phyloP scores from a whole-genome alignment of 2,329 filamentous ascomycete species.

The Scortechinia acanthostroma region DNA sequence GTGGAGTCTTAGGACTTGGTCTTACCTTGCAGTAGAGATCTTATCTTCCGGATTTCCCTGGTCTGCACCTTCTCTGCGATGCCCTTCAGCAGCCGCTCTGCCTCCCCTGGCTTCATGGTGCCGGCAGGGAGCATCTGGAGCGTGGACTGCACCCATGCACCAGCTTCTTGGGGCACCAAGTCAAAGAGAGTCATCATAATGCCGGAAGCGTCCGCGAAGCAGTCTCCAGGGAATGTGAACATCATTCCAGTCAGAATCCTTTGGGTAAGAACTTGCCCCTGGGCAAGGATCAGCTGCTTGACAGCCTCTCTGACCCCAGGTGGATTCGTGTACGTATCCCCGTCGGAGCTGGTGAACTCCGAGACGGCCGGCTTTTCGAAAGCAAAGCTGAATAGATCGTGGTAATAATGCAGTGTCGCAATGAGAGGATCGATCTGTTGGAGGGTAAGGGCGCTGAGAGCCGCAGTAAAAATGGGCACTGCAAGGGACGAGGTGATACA shows the following conservation, averaged over 20 bases:
- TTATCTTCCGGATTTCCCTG: slow-evolving; percentile 65
- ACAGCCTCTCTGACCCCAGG: slow-evolving; percentile 62
- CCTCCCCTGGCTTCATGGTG: slow-evolving; percentile 73
- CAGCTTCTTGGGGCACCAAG: slow-evolving; percentile 72
- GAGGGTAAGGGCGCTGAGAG: slow-evolving; percentile 76
- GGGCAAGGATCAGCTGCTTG: slow-evolving; percentile 59
- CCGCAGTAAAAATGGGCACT: slow-evolving; percentile 77
- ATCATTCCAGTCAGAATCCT: slow-evolving; percentile 95
- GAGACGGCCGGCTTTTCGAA: slow-evolving; percentile 65
- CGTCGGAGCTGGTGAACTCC: slow-evolving; percentile 32
- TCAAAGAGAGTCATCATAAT: slow-evolving; percentile 87
- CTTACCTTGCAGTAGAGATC: slow-evolving; percentile 69
- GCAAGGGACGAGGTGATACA: slow-evolving; percentile 75
- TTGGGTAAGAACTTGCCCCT: slow-evolving; percentile 76
- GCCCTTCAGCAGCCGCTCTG: slow-evolving; percentile 71
- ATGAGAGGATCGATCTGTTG: slow-evolving; percentile 88
- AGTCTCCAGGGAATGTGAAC: slow-evolving; percentile 95
- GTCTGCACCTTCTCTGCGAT: slow-evolving; percentile 69
- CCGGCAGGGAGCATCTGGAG: slow-evolving; percentile 77
- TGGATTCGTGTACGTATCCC: slow-evolving; percentile 39
- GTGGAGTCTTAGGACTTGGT: no score
- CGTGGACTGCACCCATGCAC: slow-evolving; percentile 76
- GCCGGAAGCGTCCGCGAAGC: slow-evolving; percentile 87
- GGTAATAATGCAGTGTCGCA: slow-evolving; percentile 84
- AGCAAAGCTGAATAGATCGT: slow-evolving; percentile 85